These are phyloP conservation scores for Monilinia polystroma DNA, from an alignment of 2,329 filamentous ascomycete genomes.

Conservation along the genomic window DNA sequence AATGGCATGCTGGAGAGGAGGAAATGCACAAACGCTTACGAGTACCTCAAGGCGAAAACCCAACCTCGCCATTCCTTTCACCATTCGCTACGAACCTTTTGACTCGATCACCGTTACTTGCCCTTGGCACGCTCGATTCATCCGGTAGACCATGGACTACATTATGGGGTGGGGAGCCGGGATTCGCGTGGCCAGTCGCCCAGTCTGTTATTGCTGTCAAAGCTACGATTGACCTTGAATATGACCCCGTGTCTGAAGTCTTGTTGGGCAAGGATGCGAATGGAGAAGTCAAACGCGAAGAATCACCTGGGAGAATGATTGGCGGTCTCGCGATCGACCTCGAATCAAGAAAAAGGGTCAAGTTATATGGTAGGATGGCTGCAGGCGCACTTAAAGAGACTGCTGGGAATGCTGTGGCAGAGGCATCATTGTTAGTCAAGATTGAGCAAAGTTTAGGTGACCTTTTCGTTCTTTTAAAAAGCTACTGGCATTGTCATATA, in stretches of 20 bases:
- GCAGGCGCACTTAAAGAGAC: conserved; percentile 54
- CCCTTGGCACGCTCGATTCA: conserved; percentile 68
- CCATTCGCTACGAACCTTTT: conserved; percentile 60
- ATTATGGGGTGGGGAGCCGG: conserved; percentile 70
- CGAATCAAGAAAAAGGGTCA: conserved; percentile 66
- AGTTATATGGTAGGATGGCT: conserved; percentile 69
- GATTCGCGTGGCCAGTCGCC: conserved; percentile 63
- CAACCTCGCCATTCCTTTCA: conserved; percentile 63
- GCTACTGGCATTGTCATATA: neutral
- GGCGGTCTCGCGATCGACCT: conserved; percentile 63
- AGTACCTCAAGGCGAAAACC: conserved; percentile 60
- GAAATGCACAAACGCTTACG: conserved; percentile 62
- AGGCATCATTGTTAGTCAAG: conserved; percentile 58
- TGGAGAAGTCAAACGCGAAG: conserved; percentile 40
- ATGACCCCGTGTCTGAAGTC: conserved; percentile 69
- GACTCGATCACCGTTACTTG: conserved; percentile 62
- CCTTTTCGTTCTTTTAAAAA: conserved; percentile 7
- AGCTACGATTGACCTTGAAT: conserved; percentile 55
- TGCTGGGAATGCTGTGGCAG: conserved; percentile 30
- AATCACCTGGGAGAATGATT: conserved; percentile 50
- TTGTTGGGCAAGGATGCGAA: conserved; percentile 54
- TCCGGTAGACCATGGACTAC: conserved; percentile 70
- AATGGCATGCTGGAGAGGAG: conserved; percentile 60
- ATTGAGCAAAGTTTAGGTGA: conserved; percentile 66
- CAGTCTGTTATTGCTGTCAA: conserved; percentile 62